Evolutionary conservation across 305 asterid species (phyloP), one percentile per base, ranked within the genome.

Genomic region (Fraxinus paxiana): DNA sequence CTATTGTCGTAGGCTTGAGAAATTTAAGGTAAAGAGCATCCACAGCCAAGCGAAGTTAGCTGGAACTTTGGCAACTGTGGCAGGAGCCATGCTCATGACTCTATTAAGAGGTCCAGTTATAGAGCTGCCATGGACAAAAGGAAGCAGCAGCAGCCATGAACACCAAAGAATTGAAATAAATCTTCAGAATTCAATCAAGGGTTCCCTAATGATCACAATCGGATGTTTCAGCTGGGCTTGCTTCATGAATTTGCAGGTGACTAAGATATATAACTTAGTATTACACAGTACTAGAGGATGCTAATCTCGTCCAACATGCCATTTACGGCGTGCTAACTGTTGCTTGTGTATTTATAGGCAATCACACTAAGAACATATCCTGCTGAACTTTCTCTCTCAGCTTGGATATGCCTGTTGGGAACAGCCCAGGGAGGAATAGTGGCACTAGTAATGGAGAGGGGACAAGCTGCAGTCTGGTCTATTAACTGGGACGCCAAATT

Each of bases 371-470:
- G 26, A 80, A 73, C 90, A 61, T 90, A 88, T 87, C 90, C 92
- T 3, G 86, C 87, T 2, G 93, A 87, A 83, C 90, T 90, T 12
- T 85, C 93, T 13, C 89, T 90, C 80, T 88, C 93, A 38, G 88
- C 92, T 72, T 89, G 90, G 89, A 88, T 90, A 84, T 90, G 93
- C 82, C 79, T 85, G 38, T 17, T 80, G 79, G 93, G 93, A 86
- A 89, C 92, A 79, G 84, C 86, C 26, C 88, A 88, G 72, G 92
- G 92, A 61, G 87, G 85, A 4, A 75, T 87, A 18, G 77, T 88
- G 2, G 90, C 92, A 12, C 79, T 87, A 38, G 83, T 88, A 22
- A 86, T 90, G 86, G 93, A 90, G 79, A 88, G 87, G 75, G 90
- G 87, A 54, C 88, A 87, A 0, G 17, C 88, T 30, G 84, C 87